A percentile compares a stretch with the other conserved stretches of the same genome.
These are phyloP conservation scores for Manihot esculenta DNA, from an alignment of 441 rosid genomes.

Conservation along the genomic window DNA sequence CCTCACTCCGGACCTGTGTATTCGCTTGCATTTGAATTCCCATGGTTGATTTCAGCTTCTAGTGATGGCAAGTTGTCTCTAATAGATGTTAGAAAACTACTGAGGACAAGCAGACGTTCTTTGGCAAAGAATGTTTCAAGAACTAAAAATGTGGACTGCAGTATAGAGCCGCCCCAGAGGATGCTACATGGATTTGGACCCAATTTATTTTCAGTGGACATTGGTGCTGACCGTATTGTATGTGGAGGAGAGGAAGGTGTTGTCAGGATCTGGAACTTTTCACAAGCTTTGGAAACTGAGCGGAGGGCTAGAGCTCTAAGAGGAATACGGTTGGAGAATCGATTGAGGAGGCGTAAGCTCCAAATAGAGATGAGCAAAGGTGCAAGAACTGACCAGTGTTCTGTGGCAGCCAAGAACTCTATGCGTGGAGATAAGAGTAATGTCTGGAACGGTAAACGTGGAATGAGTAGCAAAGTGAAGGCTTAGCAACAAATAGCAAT, in stretches of 20 bases:
- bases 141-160: slow-evolving; percentile 20
- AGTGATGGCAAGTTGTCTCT: slow-evolving; percentile 79
- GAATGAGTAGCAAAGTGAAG: slow-evolving; percentile 63
- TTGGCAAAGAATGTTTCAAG: slow-evolving; percentile 38
- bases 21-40: slow-evolving; percentile 89
- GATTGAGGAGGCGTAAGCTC: slow-evolving; percentile 73
- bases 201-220: slow-evolving; percentile 67
- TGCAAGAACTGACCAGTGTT: slow-evolving; percentile 55
- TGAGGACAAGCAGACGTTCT: slow-evolving; percentile 42
- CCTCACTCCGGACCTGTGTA: slow-evolving; percentile 80
- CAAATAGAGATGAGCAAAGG: slow-evolving; percentile 71
- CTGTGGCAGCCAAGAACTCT: slow-evolving; percentile 73
- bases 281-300: slow-evolving; percentile 77
- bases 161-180: slow-evolving; percentile 84
- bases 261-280: slow-evolving; percentile 86
- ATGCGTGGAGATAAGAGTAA: slow-evolving; percentile 52
- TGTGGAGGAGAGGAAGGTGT: slow-evolving; percentile 91
- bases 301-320: slow-evolving; percentile 57
- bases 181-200: slow-evolving; percentile 83
- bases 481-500: slow-evolving; percentile 34
- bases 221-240: slow-evolving; percentile 86
- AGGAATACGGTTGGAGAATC: slow-evolving; percentile 70
- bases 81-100: slow-evolving; percentile 74
- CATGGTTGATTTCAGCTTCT: slow-evolving; percentile 95
- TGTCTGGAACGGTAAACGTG: slow-evolving; percentile 66